phyloP scores from a whole-genome alignment of 2,329 filamentous ascomycete species.

The Aspergillus clavatus region DNA sequence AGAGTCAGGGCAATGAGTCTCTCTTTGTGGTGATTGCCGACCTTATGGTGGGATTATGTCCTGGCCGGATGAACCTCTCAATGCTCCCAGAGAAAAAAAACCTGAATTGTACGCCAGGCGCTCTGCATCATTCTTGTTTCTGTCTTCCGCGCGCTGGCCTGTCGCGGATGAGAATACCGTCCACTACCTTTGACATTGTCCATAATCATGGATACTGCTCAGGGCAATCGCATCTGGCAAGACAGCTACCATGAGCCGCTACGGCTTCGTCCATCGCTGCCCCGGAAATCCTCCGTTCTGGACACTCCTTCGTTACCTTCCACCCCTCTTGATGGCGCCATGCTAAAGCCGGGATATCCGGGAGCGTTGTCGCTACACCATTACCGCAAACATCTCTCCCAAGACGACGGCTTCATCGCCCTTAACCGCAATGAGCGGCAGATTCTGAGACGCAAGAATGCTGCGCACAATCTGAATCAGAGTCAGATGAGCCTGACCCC shows the following conservation, averaged over 20 bases:
- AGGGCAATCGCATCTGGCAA: not conserved
- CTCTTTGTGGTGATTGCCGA: not conserved
- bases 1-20: not conserved
- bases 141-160: not conserved
- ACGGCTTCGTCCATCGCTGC: constrained; percentile 1
- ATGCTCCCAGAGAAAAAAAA: not conserved
- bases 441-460: constrained; percentile 31
- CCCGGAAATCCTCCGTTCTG: not conserved
- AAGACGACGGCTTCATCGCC: constrained; percentile 20
- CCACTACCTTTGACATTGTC: not conserved
- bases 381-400: constrained; percentile 34
- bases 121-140: not conserved
- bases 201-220: not conserved
- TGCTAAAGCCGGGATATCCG: constrained; percentile 8
- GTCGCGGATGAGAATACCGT: not conserved
- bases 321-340: not conserved
- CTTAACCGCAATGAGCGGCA: constrained; percentile 24
- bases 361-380: constrained; percentile 32
- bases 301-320: not conserved
- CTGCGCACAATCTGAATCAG: constrained; percentile 29
- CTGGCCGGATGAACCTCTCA: not conserved
- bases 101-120: not conserved
- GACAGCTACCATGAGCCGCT: not conserved
- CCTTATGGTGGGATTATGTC: not conserved
- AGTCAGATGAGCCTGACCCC: constrained; percentile 10